These are phyloP conservation scores for Lactifluus rugatus DNA, from an alignment of 768 basidiomycete species.

Conservation along the genomic window DNA sequence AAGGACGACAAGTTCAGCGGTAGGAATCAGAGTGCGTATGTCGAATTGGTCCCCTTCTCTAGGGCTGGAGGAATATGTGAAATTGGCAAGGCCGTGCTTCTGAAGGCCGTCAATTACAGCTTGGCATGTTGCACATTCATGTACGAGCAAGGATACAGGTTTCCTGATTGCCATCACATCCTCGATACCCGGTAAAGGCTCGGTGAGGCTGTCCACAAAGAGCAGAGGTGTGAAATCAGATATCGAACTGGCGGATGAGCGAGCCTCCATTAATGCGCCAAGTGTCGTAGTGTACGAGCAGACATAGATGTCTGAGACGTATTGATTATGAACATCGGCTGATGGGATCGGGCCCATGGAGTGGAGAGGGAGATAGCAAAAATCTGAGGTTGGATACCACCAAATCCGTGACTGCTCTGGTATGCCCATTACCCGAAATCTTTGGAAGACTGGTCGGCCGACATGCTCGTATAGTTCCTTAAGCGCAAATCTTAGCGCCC, in stretches of 20 bases:
- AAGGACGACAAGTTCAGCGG: slow-evolving; percentile 7
- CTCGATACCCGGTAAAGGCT: not conserved
- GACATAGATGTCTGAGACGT: slow-evolving; percentile 5
- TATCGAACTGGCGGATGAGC: not conserved
- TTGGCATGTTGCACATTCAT: not conserved
- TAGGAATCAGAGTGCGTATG: not conserved
- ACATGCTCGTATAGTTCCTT: slow-evolving; percentile 1
- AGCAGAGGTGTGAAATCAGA: not conserved
- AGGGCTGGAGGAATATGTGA: not conserved
- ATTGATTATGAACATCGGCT: not conserved
- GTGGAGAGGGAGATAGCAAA: slow-evolving; percentile 13
- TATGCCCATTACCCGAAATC: not conserved
- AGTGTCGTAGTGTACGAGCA: slow-evolving; percentile 15
- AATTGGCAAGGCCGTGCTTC: not conserved
- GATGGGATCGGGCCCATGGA: slow-evolving; percentile 8
- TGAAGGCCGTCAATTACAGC: not conserved
- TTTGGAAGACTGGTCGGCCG: slow-evolving; percentile 3
- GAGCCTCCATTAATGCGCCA: not conserved
- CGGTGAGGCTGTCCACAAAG: not conserved
- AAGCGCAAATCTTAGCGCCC: not conserved
- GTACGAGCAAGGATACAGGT: not conserved
- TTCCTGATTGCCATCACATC: not conserved
- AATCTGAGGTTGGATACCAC: slow-evolving; percentile 1
- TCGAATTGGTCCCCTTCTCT: not conserved
- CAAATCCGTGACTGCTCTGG: slow-evolving; percentile 2